phyloP scores from a whole-genome alignment of 257 asterid species.

The Solanum phureja region DNA sequence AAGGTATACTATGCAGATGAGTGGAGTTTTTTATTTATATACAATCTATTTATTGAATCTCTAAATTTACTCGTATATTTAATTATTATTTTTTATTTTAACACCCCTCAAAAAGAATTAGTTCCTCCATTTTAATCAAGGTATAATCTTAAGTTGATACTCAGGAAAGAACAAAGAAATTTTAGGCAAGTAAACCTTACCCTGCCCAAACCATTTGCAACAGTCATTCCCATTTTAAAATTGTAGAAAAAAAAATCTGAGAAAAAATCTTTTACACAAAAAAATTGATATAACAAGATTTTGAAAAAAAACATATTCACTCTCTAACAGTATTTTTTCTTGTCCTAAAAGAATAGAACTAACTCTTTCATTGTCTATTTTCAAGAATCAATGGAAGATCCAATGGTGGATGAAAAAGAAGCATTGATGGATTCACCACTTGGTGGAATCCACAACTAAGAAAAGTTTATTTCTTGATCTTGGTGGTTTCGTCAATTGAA shows the following conservation, averaged over 20 bases:
- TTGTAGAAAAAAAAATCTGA: background rate
- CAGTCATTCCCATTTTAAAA: background rate
- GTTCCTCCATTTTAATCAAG: background rate
- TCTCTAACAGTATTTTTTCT: background rate
- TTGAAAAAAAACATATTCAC: background rate
- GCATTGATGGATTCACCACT: background rate
- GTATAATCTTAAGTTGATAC: background rate
- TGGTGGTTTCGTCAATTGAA: background rate
- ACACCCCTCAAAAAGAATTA: background rate
- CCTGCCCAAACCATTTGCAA: background rate
- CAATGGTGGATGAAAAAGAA: background rate
- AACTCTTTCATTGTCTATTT: background rate
- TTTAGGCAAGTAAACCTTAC: background rate
- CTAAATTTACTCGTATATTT: no score
- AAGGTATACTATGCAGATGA: background rate
- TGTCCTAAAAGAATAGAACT: no score
- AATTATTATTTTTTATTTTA: no score
- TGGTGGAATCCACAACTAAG: background rate
- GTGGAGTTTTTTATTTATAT: background rate
- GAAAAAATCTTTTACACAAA: background rate
- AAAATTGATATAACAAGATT: no score
- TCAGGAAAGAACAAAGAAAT: background rate
- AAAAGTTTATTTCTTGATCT: background rate
- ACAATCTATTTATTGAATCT: no score
- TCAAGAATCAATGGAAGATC: background rate